Conservation (phyloP, 164 flowering plant species). For the Piper longum region DNA sequence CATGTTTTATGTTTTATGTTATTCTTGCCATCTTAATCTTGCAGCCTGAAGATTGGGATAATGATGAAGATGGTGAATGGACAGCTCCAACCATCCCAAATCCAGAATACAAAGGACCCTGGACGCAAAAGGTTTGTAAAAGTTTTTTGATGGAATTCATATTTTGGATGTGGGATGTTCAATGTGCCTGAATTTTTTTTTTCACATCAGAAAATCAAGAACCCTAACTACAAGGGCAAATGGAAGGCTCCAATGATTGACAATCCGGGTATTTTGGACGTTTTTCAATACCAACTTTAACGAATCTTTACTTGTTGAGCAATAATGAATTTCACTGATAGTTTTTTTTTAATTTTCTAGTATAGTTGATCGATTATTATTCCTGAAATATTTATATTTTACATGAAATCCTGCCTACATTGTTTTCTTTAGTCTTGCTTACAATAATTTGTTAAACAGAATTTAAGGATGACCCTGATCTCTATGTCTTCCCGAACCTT, state of each 20-base stretch:
- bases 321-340: too few relatives aligned
- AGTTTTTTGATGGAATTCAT: not conserved
- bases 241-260: constrained; percentile 49
- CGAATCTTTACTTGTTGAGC: too few relatives aligned
- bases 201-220: constrained; percentile 37
- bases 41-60: constrained; percentile 53
- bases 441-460: constrained; percentile 13
- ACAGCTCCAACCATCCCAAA: constrained; percentile 32
- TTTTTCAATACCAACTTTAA: too few relatives aligned
- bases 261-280: constrained; percentile 29
- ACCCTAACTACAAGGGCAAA: constrained; percentile 47
- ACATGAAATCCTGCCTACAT: not conserved
- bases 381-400: too few relatives aligned
- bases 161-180: not conserved
- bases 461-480: constrained; percentile 48
- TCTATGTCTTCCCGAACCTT: constrained; percentile 36
- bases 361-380: too few relatives aligned
- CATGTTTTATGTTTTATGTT: too few relatives aligned
- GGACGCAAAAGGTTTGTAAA: constrained; percentile 35
- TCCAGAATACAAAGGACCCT: constrained; percentile 46
- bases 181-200: not conserved
- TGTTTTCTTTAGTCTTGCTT: not conserved
- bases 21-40: not conserved
- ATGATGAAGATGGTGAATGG: constrained; percentile 59
- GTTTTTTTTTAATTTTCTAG: too few relatives aligned